These are phyloP conservation scores for Nicotiana benthamiana DNA, from an alignment of 257 asterid species.

Conservation along the genomic window DNA sequence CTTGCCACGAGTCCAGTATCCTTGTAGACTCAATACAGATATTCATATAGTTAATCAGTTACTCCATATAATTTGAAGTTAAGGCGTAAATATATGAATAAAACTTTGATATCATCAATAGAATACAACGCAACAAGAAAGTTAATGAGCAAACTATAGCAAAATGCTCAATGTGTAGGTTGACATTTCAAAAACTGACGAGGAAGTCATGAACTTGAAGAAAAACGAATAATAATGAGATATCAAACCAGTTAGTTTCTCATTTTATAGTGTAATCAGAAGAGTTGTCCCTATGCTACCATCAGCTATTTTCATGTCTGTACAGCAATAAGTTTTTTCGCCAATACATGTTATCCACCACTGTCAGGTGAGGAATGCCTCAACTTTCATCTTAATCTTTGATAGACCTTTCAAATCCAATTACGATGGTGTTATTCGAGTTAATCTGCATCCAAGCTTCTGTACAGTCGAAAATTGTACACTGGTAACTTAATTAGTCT, in stretches of 20 bases:
- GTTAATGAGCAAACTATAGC: not conserved
- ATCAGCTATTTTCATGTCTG: conserved; percentile 7
- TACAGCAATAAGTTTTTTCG: not conserved
- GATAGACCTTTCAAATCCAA: not conserved
- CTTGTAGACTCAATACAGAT: too few relatives aligned
- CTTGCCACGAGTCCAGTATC: too few relatives aligned
- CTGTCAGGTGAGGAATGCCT: not conserved
- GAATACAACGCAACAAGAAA: not conserved
- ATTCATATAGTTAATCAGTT: too few relatives aligned
- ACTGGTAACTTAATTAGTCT: not conserved
- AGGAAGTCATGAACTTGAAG: not conserved
- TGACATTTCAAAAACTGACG: not conserved
- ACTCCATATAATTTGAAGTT: too few relatives aligned
- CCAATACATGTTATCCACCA: not conserved
- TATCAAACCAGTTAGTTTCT: not conserved
- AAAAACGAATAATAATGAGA: not conserved
- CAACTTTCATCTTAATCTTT: not conserved
- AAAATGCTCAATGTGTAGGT: not conserved
- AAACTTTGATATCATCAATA: not conserved
- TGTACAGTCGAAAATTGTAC: not conserved
- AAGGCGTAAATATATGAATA: not conserved
- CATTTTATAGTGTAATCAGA: not conserved
- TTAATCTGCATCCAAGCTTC: not conserved
- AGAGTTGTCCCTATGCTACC: not conserved
- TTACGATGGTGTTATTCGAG: not conserved